These are phyloP conservation scores for Ophiostoma tasmaniense DNA, from an alignment of 2,329 filamentous ascomycete species.

Conservation along the genomic window DNA sequence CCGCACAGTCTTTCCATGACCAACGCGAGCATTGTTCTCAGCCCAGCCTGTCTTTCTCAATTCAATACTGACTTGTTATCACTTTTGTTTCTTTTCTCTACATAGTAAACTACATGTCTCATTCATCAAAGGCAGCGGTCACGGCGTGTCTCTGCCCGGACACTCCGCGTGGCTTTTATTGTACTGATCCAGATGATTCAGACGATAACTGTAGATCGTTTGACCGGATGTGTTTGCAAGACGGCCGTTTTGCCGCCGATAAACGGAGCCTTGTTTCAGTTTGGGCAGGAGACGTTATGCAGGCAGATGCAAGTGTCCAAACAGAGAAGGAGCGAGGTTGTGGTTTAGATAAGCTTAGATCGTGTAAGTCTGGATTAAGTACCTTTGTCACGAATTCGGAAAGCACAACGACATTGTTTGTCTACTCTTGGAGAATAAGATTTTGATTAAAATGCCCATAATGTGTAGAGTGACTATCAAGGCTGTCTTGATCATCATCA, in stretches of 20 bases:
- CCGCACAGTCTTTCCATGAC: neutral
- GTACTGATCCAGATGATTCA: neutral
- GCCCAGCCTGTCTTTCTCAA: neutral
- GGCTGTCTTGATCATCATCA: neutral
- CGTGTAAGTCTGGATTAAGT: neutral
- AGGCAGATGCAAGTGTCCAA: neutral
- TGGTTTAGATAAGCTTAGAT: neutral
- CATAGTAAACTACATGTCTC: neutral
- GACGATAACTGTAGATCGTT: neutral
- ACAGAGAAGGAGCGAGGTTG: neutral
- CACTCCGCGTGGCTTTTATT: neutral
- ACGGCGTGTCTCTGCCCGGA: neutral
- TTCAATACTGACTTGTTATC: neutral
- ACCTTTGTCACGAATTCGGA: neutral
- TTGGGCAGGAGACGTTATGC: neutral
- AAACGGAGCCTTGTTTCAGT: neutral
- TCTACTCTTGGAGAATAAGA: neutral
- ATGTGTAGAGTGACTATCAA: neutral
- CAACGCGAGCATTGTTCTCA: neutral
- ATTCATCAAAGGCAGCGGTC: neutral
- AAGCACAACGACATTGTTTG: neutral
- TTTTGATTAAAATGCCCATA: neutral
- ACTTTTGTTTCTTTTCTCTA: neutral
- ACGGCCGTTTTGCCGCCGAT: neutral
- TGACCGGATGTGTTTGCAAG: neutral